phyloP scores from a whole-genome alignment of 345 rosid genomes.

The Arabis alpina region DNA sequence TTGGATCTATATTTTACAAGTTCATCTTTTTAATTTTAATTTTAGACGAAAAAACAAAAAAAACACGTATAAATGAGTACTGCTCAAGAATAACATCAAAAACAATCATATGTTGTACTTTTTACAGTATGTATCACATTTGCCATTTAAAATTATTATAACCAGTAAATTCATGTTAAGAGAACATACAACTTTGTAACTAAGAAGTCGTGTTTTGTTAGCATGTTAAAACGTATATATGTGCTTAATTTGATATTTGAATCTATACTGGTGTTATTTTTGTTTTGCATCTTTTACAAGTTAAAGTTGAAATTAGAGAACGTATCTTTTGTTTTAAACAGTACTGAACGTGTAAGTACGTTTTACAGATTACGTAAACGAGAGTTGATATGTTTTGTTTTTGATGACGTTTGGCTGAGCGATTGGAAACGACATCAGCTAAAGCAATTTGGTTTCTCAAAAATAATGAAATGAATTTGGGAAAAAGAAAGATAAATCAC shows the following conservation, averaged over 20 bases:
- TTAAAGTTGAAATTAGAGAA: conserved; percentile 2
- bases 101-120: not conserved
- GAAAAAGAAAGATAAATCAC: conserved; percentile 22
- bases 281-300: not conserved
- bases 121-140: too few relatives aligned
- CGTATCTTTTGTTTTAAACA: conserved; percentile 1
- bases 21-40: too few relatives aligned
- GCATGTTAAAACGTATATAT: not conserved
- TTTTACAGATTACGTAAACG: not conserved
- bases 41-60: too few relatives aligned
- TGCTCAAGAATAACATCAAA: not conserved
- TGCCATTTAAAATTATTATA: too few relatives aligned
- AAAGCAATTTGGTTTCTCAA: conserved; percentile 12
- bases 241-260: conserved; percentile 5
- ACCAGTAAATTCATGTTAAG: not conserved
- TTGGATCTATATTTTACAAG: too few relatives aligned
- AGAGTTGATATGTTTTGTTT: conserved; percentile 22
- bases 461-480: conserved; percentile 37
- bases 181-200: not conserved
- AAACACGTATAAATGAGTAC: not conserved
- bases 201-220: not conserved
- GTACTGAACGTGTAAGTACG: conserved; percentile 6
- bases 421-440: conserved; percentile 32
- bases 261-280: not conserved
- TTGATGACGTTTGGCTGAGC: conserved; percentile 41